Percentiles rank a stretch among this genome's conserved stretches.
Conservation (phyloP, 305 asterid genomes). For the Fraxinus xanthoxyloides region DNA sequence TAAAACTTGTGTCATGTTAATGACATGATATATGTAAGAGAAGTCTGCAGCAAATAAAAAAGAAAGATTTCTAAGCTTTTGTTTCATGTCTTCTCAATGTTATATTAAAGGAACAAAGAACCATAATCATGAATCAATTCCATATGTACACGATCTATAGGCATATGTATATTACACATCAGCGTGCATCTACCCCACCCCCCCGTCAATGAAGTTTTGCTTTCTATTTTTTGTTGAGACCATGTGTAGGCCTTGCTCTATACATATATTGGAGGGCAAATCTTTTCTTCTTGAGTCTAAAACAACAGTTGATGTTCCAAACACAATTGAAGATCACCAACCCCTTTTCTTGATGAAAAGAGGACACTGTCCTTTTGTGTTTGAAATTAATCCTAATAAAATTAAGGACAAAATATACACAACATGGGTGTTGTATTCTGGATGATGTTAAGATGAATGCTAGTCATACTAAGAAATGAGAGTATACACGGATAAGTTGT, state of each 20-base stretch:
- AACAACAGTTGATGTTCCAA: too few species aligned
- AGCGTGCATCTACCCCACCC: too few species aligned
- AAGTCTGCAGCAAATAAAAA: not conserved
- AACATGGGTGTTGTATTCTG: not conserved
- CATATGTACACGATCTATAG: not conserved
- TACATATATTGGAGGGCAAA: too few species aligned
- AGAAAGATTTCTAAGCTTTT: not conserved
- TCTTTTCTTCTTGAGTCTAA: too few species aligned
- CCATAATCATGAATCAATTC: not conserved
- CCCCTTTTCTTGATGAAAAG: too few species aligned
- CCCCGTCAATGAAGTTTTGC: too few species aligned
- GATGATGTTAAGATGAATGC: not conserved
- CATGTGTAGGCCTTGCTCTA: too few species aligned
- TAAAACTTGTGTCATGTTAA: not conserved
- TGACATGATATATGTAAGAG: not conserved
- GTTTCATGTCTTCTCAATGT: not conserved
- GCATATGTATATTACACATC: too few species aligned
- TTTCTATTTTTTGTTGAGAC: too few species aligned
- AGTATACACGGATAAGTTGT: not conserved
- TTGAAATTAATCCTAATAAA: too few species aligned
- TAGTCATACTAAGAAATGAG: not conserved
- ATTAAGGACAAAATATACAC: not conserved
- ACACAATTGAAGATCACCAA: too few species aligned
- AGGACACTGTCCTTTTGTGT: too few species aligned
- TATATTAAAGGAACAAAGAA: not conserved